A percentile compares a stretch with the other conserved stretches of the same genome.
These are phyloP conservation scores for Haematococcus lacustris DNA, from an alignment of 139 green algal species.

Conservation along the genomic window DNA sequence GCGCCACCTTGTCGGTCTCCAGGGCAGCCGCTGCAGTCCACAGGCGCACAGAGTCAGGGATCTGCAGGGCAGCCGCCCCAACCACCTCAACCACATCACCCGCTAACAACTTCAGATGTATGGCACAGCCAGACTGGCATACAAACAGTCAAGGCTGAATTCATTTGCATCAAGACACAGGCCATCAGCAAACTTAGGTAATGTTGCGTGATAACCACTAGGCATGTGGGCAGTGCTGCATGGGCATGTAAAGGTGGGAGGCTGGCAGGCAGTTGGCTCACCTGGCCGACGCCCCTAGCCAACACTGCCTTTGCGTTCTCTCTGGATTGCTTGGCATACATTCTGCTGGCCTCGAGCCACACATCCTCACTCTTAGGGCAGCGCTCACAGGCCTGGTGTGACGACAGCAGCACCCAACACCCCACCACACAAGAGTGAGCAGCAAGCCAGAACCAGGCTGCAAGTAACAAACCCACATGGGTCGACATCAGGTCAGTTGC, in stretches of 20 bases:
- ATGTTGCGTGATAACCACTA: too few relatives aligned
- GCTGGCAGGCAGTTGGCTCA: slow-evolving; percentile 24
- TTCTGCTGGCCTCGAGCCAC: slow-evolving; percentile 90
- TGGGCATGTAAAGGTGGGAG: slow-evolving; percentile 25
- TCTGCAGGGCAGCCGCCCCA: too few relatives aligned
- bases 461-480: neutral
- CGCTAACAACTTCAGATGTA: too few relatives aligned
- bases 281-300: slow-evolving; percentile 74
- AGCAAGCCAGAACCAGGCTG: neutral
- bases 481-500: too few relatives aligned
- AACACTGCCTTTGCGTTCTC: slow-evolving; percentile 78
- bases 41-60: slow-evolving; percentile 61
- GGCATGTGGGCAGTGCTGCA: too few relatives aligned
- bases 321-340: slow-evolving; percentile 61
- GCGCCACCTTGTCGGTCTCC: slow-evolving; percentile 61
- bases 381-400: slow-evolving; percentile 77
- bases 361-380: slow-evolving; percentile 94
- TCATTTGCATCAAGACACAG: too few relatives aligned
- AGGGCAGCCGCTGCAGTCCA: slow-evolving; percentile 77
- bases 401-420: neutral
- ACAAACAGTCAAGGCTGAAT: too few relatives aligned
- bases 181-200: too few relatives aligned
- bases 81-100: too few relatives aligned
- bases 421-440: neutral
- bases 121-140: too few relatives aligned